Evolutionary conservation across 306 rosid genomes (phyloP).

Genomic region (Vigna reflexopilosa): DNA sequence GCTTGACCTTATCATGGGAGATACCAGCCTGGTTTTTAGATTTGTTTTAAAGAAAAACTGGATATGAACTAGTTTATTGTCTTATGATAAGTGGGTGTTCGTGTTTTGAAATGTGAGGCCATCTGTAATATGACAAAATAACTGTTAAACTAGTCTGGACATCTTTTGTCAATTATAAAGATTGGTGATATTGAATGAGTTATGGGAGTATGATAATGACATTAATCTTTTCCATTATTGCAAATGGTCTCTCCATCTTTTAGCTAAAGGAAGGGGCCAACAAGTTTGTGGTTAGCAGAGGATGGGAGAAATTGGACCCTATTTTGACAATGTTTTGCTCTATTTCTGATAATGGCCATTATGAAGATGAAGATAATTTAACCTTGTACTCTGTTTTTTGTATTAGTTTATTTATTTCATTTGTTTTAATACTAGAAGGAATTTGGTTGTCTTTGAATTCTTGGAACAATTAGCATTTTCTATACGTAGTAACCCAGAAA

Average conservation of each 20-base stretch:
- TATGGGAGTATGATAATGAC: constrained; percentile 1
- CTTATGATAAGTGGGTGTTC: background rate
- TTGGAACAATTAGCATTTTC: background rate
- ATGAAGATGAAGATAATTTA: constrained; percentile 23
- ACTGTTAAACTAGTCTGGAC: background rate
- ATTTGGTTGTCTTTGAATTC: constrained; percentile 20
- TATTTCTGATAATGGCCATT: background rate
- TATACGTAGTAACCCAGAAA: background rate
- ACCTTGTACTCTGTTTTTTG: constrained; percentile 13
- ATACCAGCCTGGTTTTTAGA: background rate
- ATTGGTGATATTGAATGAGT: background rate
- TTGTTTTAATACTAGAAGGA: constrained; percentile 4
- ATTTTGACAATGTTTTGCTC: background rate
- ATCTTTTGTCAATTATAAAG: background rate
- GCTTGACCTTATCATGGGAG: background rate
- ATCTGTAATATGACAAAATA: background rate
- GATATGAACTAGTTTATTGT: background rate
- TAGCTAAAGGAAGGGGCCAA: background rate
- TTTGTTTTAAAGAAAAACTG: background rate
- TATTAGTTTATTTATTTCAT: constrained; percentile 7
- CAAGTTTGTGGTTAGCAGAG: constrained; percentile 5
- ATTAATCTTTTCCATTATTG: background rate
- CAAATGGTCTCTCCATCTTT: background rate
- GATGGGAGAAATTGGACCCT: background rate
- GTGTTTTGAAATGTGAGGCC: background rate